These are phyloP conservation scores for Candida maltosa DNA, from an alignment of 805 yeast species.

Conservation along the genomic window DNA sequence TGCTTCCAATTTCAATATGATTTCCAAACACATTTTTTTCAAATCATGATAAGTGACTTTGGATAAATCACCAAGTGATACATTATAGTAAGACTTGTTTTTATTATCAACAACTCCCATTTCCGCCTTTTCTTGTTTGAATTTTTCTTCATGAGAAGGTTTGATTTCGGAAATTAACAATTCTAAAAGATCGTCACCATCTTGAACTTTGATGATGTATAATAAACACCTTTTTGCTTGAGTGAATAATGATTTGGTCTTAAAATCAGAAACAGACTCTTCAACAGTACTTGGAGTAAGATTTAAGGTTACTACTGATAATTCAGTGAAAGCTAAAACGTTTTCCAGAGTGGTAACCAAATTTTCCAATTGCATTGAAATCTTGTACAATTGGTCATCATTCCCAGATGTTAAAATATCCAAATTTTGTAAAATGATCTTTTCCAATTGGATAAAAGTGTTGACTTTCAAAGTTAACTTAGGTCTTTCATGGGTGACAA, in stretches of 20 bases:
- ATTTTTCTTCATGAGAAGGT: conserved; percentile 66
- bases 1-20: conserved; percentile 71
- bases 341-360: conserved; percentile 35
- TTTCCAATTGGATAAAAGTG: conserved; percentile 46
- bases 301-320: conserved; percentile 51
- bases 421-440: conserved; percentile 39
- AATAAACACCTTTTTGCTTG: conserved; percentile 82
- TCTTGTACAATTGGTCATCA: conserved; percentile 53
- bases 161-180: conserved; percentile 64
- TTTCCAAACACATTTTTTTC: conserved; percentile 71
- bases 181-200: conserved; percentile 63
- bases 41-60: conserved; percentile 63
- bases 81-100: conserved; percentile 41
- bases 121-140: conserved; percentile 38
- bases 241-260: conserved; percentile 55
- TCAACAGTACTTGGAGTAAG: conserved; percentile 52
- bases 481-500: conserved; percentile 48
- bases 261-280: conserved; percentile 50
- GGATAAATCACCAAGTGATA: conserved; percentile 49
- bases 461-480: conserved; percentile 39
- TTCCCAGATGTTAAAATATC: conserved; percentile 43
- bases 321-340: conserved; percentile 47
- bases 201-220: conserved; percentile 81
- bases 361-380: conserved; percentile 40
- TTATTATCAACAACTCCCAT: background rate